Percentiles rank a stretch among this genome's conserved stretches.
Evolutionary conservation across 2,329 filamentous ascomycete genomes (phyloP).

Genomic region (Cercospora brassicicola): DNA sequence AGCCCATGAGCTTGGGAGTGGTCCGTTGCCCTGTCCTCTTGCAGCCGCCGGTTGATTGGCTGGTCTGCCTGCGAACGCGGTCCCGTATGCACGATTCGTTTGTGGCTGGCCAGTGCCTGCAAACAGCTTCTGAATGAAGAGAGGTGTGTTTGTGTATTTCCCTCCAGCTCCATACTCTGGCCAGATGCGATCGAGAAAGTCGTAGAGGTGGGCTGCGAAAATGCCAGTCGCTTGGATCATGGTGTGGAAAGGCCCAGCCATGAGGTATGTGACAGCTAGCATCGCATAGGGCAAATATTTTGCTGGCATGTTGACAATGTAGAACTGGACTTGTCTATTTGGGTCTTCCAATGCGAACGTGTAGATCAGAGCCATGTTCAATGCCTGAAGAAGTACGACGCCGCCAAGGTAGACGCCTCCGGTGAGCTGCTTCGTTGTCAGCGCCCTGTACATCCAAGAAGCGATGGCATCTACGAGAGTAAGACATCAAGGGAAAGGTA

Average conservation of each 20-base stretch:
- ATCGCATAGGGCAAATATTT: constrained; percentile 80
- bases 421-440: constrained; percentile 34
- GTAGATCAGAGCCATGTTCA: constrained; percentile 79
- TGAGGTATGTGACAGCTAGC: constrained; percentile 71
- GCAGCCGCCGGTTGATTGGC: constrained; percentile 45
- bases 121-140: constrained; percentile 68
- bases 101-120: constrained; percentile 46
- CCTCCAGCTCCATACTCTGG: constrained; percentile 82
- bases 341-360: constrained; percentile 84
- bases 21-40: constrained; percentile 33
- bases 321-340: constrained; percentile 72
- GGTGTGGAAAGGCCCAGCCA: constrained; percentile 59
- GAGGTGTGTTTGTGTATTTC: constrained; percentile 74
- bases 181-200: constrained; percentile 85
- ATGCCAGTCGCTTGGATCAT: constrained; percentile 73
- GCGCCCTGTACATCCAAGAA: constrained; percentile 15
- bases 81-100: constrained; percentile 61
- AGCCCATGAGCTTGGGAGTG: constrained; percentile 33
- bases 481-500: constrained; percentile 34
- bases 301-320: constrained; percentile 79
- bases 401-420: constrained; percentile 53
- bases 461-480: not conserved
- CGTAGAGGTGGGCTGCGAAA: constrained; percentile 81
- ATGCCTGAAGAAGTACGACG: constrained; percentile 55
- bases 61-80: constrained; percentile 50